A percentile compares a stretch with the other conserved stretches of the same genome.
phyloP scores from a whole-genome alignment of 495 filamentous ascomycete genomes.

The Talaromyces nanjingensis region DNA sequence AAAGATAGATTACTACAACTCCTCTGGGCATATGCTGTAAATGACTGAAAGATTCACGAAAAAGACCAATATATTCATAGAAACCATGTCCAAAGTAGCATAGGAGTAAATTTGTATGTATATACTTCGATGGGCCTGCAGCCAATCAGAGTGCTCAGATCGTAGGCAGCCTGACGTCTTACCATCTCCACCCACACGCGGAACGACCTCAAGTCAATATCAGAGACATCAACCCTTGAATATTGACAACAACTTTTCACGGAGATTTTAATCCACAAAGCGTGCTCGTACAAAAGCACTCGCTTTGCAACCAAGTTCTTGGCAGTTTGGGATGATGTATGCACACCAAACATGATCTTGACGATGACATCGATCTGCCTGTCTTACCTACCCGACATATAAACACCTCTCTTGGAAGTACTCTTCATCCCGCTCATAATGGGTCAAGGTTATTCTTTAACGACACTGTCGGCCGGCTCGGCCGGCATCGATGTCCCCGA shows the following conservation, averaged over 20 bases:
- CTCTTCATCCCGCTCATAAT: slow-evolving; percentile 42
- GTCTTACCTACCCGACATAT: background rate
- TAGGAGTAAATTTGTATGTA: background rate
- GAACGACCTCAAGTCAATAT: background rate
- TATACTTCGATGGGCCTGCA: background rate
- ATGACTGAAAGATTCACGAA: background rate
- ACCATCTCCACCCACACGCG: background rate
- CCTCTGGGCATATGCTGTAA: background rate
- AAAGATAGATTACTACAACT: background rate
- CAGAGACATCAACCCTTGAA: background rate
- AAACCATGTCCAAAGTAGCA: background rate
- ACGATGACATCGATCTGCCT: background rate
- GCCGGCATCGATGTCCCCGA: slow-evolving; percentile 92
- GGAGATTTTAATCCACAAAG: background rate
- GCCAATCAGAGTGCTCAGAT: background rate
- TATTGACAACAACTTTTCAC: background rate
- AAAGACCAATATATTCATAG: background rate
- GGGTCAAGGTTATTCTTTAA: slow-evolving; percentile 95
- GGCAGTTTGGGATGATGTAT: background rate
- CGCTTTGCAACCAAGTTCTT: background rate
- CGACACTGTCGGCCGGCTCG: slow-evolving; percentile 80
- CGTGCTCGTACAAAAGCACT: background rate
- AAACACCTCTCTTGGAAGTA: background rate
- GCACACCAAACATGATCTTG: background rate
- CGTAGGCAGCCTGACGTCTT: background rate